phyloP scores from a whole-genome alignment of 768 basidiomycete species.

The Leccinum truebloodii region DNA sequence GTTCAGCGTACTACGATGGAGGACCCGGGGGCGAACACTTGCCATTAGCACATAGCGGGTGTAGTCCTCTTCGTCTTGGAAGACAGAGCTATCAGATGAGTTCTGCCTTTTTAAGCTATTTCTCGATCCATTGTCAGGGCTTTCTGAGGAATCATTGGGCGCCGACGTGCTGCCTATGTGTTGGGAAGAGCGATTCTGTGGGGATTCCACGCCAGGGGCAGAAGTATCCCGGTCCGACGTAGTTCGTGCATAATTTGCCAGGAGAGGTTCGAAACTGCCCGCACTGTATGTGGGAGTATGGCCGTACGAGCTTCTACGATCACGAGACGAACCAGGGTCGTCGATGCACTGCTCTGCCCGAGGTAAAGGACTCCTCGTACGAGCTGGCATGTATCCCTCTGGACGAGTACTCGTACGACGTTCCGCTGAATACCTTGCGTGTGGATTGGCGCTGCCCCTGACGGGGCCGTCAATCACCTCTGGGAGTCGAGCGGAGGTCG shows the following conservation, averaged over 20 bases:
- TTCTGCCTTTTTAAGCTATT: constrained; percentile 22
- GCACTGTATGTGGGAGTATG: constrained; percentile 52
- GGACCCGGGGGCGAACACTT: constrained; percentile 23
- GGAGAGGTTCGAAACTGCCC: constrained; percentile 62
- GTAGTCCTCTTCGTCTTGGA: constrained; percentile 58
- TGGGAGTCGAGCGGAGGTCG: constrained; percentile 38
- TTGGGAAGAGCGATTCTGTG: constrained; percentile 30
- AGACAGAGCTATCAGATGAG: constrained; percentile 23
- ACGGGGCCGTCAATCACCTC: constrained; percentile 23
- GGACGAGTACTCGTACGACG: constrained; percentile 17
- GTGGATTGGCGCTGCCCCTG: constrained; percentile 48
- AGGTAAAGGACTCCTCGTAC: constrained; percentile 49
- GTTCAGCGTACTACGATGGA: constrained; percentile 12
- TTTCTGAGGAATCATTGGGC: constrained; percentile 16
- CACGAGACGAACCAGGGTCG: constrained; percentile 30
- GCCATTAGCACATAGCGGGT: constrained; percentile 56
- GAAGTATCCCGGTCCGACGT: constrained; percentile 22
- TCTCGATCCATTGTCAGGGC: constrained; percentile 30
- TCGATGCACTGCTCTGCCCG: constrained; percentile 20
- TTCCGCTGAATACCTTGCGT: constrained; percentile 42
- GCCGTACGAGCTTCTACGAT: constrained; percentile 35
- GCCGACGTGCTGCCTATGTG: constrained; percentile 3
- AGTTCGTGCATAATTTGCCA: constrained; percentile 45
- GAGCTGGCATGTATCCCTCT: constrained; percentile 47
- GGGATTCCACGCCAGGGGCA: constrained; percentile 21